Percentiles rank a stretch among this genome's conserved stretches.
phyloP scores from a whole-genome alignment of 2,329 filamentous ascomycete species.

The Sphaerulina musiva region DNA sequence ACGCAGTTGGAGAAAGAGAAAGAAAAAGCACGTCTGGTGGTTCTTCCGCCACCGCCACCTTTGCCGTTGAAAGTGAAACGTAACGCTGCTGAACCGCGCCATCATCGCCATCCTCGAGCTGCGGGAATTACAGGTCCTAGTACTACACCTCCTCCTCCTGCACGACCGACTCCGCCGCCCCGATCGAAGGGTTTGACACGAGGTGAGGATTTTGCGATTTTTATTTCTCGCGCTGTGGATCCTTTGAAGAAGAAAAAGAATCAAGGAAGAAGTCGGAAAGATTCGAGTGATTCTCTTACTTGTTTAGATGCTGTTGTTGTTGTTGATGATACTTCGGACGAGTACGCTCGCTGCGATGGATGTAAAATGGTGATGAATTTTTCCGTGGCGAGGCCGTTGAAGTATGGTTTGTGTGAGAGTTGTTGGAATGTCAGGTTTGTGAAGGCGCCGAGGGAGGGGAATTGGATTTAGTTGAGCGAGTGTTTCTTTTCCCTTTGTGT shows the following conservation, averaged over 20 bases:
- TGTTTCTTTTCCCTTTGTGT: no score
- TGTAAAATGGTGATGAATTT: not conserved
- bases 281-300: slow-evolving; percentile 19
- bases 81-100: not conserved
- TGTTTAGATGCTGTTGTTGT: slow-evolving; percentile 16
- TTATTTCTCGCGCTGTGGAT: slow-evolving; percentile 12
- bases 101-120: not conserved
- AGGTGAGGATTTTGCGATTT: slow-evolving; percentile 16
- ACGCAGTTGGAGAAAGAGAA: not conserved
- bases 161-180: not conserved
- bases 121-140: no score
- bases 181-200: not conserved
- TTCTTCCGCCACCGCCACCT: not conserved
- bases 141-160: not conserved
- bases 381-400: not conserved
- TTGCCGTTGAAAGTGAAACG: not conserved
- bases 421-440: not conserved
- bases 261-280: slow-evolving; percentile 3
- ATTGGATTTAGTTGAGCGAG: not conserved
- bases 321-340: slow-evolving; percentile 6
- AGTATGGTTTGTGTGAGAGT: not conserved
- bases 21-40: not conserved
- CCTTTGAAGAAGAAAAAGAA: slow-evolving; percentile 11
- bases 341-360: not conserved
- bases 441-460: not conserved